Conservation (phyloP, 805 yeast species). For the Groenewaldozyma salmanticensis region DNA sequence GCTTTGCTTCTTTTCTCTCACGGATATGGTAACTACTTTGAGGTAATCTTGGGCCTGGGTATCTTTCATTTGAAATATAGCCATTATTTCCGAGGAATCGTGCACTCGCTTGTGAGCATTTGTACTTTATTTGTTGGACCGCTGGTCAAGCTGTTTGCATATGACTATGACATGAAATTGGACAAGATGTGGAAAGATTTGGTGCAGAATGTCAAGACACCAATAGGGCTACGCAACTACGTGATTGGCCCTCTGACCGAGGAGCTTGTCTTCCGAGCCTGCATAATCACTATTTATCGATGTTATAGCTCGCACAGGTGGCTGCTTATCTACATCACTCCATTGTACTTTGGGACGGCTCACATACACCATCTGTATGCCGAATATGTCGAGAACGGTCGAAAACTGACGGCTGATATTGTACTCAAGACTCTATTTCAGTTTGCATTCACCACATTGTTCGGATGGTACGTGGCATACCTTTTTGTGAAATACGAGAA, state of each 20-base stretch:
- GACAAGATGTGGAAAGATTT: constrained; percentile 15
- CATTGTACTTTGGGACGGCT: constrained; percentile 64
- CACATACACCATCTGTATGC: constrained; percentile 68
- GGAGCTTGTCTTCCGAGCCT: constrained; percentile 58
- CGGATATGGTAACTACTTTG: constrained; percentile 1
- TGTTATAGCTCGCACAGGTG: constrained; percentile 18
- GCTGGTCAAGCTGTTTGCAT: constrained; percentile 27
- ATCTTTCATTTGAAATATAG: not conserved
- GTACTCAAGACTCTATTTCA: constrained; percentile 40
- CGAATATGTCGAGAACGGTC: constrained; percentile 25
- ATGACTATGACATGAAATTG: constrained; percentile 17
- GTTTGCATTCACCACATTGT: constrained; percentile 52
- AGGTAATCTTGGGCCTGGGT: not conserved
- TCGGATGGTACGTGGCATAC: constrained; percentile 58
- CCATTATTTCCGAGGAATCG: not conserved
- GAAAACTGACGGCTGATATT: constrained; percentile 26
- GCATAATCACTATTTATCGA: constrained; percentile 26
- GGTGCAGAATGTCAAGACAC: constrained; percentile 18
- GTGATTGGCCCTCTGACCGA: constrained; percentile 71
- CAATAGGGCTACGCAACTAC: constrained; percentile 45
- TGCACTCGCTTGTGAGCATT: constrained; percentile 16
- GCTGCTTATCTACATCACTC: constrained; percentile 35
- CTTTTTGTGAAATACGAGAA: constrained; percentile 43
- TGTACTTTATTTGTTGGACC: constrained; percentile 42
- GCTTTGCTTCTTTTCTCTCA: constrained; percentile 5